phyloP scores from a whole-genome alignment of 805 yeast genomes.

The Suhomyces tanzawaensis region DNA sequence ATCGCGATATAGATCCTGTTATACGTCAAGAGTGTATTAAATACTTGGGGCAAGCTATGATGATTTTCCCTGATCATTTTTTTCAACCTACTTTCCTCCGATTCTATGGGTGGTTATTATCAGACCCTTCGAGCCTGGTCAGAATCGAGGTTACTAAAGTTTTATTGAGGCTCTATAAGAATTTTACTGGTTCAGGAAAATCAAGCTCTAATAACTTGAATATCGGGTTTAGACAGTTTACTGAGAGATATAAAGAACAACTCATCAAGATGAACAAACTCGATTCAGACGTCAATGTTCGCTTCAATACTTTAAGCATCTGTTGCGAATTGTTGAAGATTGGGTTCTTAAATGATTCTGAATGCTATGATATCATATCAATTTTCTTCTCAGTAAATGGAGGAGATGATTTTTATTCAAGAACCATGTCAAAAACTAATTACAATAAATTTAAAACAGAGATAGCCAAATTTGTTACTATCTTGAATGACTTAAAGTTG shows the following conservation, averaged over 20 bases:
- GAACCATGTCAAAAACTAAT: constrained; percentile 14
- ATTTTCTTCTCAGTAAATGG: constrained; percentile 17
- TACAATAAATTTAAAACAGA: constrained; percentile 38
- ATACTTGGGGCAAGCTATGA: constrained; percentile 69
- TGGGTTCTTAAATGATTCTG: constrained; percentile 65
- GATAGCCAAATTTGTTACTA: constrained; percentile 52
- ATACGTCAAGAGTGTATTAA: constrained; percentile 70
- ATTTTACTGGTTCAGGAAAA: constrained; percentile 7
- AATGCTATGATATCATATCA: constrained; percentile 25
- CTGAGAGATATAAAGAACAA: constrained; percentile 67
- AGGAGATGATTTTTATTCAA: constrained; percentile 20
- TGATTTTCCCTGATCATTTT: constrained; percentile 65
- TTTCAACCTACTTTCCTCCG: constrained; percentile 68
- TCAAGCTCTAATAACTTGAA: constrained; percentile 27
- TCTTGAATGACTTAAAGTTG: constrained; percentile 40
- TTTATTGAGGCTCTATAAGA: constrained; percentile 48
- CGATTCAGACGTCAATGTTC: constrained; percentile 53
- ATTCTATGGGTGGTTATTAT: constrained; percentile 80
- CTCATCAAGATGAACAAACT: constrained; percentile 54
- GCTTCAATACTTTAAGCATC: constrained; percentile 48
- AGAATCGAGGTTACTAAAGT: constrained; percentile 62
- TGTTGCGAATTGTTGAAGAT: constrained; percentile 53
- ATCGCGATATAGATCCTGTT: constrained; percentile 71
- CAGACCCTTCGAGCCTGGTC: constrained; percentile 64
- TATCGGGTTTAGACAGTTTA: constrained; percentile 74